Evolutionary conservation across 306 rosid genomes (phyloP), one percentile per base, ranked within the genome.

Genomic region (Lathyrus aphaca): DNA sequence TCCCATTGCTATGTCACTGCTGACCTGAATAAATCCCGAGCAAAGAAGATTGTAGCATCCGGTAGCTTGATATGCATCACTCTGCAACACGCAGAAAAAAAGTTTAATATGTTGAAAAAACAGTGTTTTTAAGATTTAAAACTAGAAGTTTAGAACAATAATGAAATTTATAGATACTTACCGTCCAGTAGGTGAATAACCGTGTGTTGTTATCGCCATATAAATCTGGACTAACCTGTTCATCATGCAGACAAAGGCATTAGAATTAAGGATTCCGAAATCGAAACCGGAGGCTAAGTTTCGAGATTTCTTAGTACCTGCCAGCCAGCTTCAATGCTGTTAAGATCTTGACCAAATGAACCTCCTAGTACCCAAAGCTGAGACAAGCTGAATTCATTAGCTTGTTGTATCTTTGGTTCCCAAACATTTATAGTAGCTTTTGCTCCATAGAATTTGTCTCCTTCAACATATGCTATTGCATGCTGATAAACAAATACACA

Each of bases 251-350:
- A 50, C 12, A 1, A 17, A 64, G 14, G 23, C 25, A 61, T 50
- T 64, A 64, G n/a, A 62, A 18, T 35, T n/a, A 44, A 13, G 29
- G 38, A 50, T 32, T 66, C 10, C 15, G 8, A 37, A 64, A 16
- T 37, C 10, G 18, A 37, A 27, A 10, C 6, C n/a, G 29, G 16
- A 10, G 43, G 16, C 2, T 17, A 5, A 9, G 66, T 17, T 17
- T 60, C 15, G 30, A 38, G 66, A 38, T 61, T 61, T 39, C 9
- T 12, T 8, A 10, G 46, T 83, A 94, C 99, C 99, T 95, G 99
- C 99, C 99, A 95, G 53, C 99, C 99, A 69, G 99, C 99, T 87
- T 95, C 99, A 76, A 95, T 91, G 88, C 99, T 95, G 84, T 95
- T 95, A 5, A 95, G 91, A 80, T 95, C 99, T 87, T 91, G 87